Evolutionary conservation across 495 filamentous ascomycete species (phyloP), one percentile per base, ranked within the genome.

Genomic region (Penicillium manginii): DNA sequence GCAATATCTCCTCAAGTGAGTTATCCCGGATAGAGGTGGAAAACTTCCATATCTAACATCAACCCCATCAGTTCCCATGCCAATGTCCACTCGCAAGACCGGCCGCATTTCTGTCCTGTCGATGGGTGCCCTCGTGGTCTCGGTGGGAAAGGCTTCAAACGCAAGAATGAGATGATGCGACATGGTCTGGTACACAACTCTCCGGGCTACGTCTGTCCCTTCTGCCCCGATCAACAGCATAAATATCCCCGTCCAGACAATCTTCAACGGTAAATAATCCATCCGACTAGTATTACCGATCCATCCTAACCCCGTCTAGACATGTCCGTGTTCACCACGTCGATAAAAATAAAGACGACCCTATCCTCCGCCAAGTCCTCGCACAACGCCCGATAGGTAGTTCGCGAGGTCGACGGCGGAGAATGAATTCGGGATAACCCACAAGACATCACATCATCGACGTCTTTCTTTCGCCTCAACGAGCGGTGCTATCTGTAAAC

Each of bases 161-260:
- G 96, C 40, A 98, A 98, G 73, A 98, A 98, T 64, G 96, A 98
- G 76, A 98, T 98, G 96, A 97, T 98, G 58, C 84, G 94, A 18
- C 94, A 98, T 76, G 93, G 93, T 4, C 81, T 98, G 2, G 94
- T 98, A 2, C 94, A 98, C 66, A 88, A 92, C 56, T 96, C 92
- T 8, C 94, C 94, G 11, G 94, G 96, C 60, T 98, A 98, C 71
- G 88, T 97, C 33, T 98, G 96, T 73, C 94, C 94, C 2, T 98
- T 97, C 70, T 98, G 94, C 71, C 89, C 91, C 2, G 93, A 98
- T 72, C 82, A 91, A 61, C 93, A 98, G 74, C 96, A 98, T 71
- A 93, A 91, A 70, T 98, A 98, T 71, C 94, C 96, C 18, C 83
- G 96, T 63, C 96, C 96, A 22, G 96, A 98, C 72, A 98, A 98